phyloP scores from a whole-genome alignment of 129 eudicot species.

The Deinandra increscens region DNA sequence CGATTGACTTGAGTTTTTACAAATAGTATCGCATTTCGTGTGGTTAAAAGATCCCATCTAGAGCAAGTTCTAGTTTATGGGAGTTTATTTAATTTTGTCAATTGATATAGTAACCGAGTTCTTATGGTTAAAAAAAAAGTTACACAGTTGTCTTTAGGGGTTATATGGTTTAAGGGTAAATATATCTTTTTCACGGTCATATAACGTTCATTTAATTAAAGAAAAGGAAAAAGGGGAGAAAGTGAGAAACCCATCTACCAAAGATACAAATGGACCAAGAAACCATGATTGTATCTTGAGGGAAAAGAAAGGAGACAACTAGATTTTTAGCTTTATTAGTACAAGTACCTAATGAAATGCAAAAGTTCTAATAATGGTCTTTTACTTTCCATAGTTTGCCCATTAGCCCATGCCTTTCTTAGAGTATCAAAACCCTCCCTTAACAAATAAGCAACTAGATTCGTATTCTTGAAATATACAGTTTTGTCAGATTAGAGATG shows the following conservation, averaged over 20 bases:
- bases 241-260: conserved; percentile 10
- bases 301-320: conserved; percentile 32
- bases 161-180: not conserved
- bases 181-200: not conserved
- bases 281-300: conserved; percentile 32
- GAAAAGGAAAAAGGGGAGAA: not conserved
- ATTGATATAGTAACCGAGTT: no score
- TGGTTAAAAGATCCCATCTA: no score
- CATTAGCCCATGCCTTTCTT: conserved; percentile 21
- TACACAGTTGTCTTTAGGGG: not conserved
- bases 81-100: no score
- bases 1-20: no score
- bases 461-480: not conserved
- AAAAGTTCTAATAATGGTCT: conserved; percentile 21
- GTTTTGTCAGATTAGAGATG: not conserved
- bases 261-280: conserved; percentile 29
- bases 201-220: not conserved
- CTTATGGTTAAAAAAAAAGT: not conserved
- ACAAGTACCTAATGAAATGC: conserved; percentile 35
- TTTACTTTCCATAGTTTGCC: conserved; percentile 1
- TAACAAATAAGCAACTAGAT: not conserved
- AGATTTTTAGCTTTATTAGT: conserved; percentile 29
- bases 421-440: not conserved
- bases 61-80: no score
- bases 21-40: no score